A percentile compares a stretch with the other conserved stretches of the same genome.
phyloP scores from a whole-genome alignment of 139 green algal genomes.

The Edaphochlamys debaryana region DNA sequence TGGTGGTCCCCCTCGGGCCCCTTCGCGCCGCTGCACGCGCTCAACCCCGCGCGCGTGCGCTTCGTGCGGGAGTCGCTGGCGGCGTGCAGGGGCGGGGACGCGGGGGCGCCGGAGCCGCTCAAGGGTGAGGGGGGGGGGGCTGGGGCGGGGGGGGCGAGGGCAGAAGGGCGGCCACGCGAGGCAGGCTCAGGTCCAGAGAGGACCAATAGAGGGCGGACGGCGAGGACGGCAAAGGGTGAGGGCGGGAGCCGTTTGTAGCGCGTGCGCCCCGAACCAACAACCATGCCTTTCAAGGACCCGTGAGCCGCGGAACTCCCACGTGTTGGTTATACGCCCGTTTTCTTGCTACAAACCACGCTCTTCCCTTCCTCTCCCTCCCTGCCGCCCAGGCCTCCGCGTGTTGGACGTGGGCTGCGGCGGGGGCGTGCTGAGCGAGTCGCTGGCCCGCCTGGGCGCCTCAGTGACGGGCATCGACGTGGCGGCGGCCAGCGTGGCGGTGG shows the following conservation, averaged over 20 bases:
- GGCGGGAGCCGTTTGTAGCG: too few species aligned
- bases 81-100: conserved; percentile 23
- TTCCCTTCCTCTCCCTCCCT: neutral
- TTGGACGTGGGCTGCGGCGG: conserved; percentile 94
- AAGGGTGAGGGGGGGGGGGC: neutral
- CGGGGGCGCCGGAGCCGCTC: conserved; percentile 1
- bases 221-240: too few species aligned
- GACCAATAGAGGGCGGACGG: too few species aligned
- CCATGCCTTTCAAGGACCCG: too few species aligned
- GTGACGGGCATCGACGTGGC: conserved; percentile 75
- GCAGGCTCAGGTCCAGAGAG: too few species aligned
- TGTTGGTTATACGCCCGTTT: too few species aligned
- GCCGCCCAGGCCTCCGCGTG: conserved; percentile 50
- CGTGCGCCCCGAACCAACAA: too few species aligned
- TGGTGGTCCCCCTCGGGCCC: conserved; percentile 88
- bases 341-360: too few species aligned
- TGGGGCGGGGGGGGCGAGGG: too few species aligned
- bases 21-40: conserved; percentile 84
- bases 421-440: conserved; percentile 82
- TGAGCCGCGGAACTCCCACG: too few species aligned
- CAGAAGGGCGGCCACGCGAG: too few species aligned
- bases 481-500: conserved; percentile 61
- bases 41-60: conserved; percentile 83
- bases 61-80: conserved; percentile 82
- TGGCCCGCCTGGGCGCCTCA: conserved; percentile 81